Conservation (phyloP, 1,139 yeast genomes). For the Magnusiomyces magnusii region DNA sequence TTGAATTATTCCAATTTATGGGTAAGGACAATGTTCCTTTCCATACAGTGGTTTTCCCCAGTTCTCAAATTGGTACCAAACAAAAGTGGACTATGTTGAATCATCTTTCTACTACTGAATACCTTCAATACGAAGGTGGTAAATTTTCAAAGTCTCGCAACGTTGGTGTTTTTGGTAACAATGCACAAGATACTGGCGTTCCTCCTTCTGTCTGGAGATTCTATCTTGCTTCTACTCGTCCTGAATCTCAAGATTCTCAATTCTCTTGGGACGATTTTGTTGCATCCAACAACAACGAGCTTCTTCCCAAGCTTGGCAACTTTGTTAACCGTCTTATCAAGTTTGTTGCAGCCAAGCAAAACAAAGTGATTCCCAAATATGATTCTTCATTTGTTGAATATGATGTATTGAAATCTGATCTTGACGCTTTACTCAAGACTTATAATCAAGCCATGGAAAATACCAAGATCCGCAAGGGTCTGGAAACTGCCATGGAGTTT, state of each 20-base stretch:
- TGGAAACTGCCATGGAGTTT: constrained; percentile 84
- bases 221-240: constrained; percentile 85
- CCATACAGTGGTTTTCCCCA: constrained; percentile 98
- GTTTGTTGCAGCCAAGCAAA: constrained; percentile 83
- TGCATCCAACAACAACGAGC: constrained; percentile 83
- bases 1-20: constrained; percentile 90
- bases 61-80: constrained; percentile 78
- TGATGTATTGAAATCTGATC: constrained; percentile 45
- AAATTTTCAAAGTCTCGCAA: constrained; percentile 96
- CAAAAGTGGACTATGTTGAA: constrained; percentile 88
- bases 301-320: constrained; percentile 93
- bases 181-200: constrained; percentile 88
- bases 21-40: constrained; percentile 99
- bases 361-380: constrained; percentile 75
- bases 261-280: constrained; percentile 97
- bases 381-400: constrained; percentile 37
- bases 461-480: constrained; percentile 68
- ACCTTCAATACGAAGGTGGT: constrained; percentile 95
- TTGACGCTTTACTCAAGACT: constrained; percentile 50
- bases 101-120: constrained; percentile 91
- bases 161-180: constrained; percentile 96
- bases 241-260: constrained; percentile 92
- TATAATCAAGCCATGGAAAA: constrained; percentile 72
- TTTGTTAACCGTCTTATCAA: constrained; percentile 90
- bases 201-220: constrained; percentile 97